Evolutionary conservation across 441 rosid species (phyloP), one percentile per base, ranked within the genome.

Genomic region (Geranium incanum): DNA sequence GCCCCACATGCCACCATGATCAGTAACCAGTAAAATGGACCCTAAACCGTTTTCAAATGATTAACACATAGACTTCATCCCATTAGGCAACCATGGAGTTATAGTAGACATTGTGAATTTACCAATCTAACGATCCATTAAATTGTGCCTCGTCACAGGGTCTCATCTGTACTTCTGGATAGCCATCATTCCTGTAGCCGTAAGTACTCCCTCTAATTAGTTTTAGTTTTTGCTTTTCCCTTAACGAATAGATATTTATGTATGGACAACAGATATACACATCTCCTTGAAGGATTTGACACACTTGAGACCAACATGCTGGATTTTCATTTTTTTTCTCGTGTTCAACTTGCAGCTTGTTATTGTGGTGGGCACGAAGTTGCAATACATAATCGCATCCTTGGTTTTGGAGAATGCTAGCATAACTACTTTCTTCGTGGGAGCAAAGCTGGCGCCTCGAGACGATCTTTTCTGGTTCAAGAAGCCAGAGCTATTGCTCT

Each of bases 101-200:
- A 23, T 23, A 23, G 33, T 23, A 23, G 33, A 23, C 33, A 23
- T 23, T 23, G 33, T 23, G 33, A 23, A n/a, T n/a, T 4, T 73
- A 48, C n/a, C 36, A n/a, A 9, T 63, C 70, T 68, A 18, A 15
- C 55, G 70, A 39, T 70, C 59, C 39, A 18, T 75, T 72, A 36
- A 16, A 68, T 71, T 76, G 45, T 55, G 18, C 38, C 39, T 41
- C 78, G 50, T 57, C 77, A 69, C 90, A 92, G 98, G 98, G 11
- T 89, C 93, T 65, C 89, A 93, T 81, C 98, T 93, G 18, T 93
- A 93, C 81, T 93, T 93, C 83, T 93, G 98, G 98, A 88, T 93
- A 79, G 95, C 98, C 37, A 84, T 88, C 79, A 87, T 90, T 79
- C 98, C 98, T 55, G 70, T 86, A 67, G 79, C 89, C 1, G 97